These are phyloP conservation scores for Collybia mongolica DNA, from an alignment of 768 basidiomycete genomes.

Conservation along the genomic window DNA sequence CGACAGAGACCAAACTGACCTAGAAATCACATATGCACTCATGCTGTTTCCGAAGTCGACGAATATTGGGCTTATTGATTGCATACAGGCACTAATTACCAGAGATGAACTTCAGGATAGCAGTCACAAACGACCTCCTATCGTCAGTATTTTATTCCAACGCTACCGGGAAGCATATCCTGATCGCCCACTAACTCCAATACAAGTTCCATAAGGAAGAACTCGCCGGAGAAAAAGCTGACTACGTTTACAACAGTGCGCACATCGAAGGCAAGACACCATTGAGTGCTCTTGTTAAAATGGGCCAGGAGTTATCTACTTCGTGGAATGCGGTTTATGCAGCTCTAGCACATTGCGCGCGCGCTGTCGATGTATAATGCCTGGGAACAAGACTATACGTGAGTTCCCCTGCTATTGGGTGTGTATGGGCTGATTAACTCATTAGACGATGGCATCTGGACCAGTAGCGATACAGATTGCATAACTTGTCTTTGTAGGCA, in stretches of 20 bases:
- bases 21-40: slow-evolving; percentile 10
- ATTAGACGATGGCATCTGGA: slow-evolving; percentile 6
- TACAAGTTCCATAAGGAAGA: slow-evolving; percentile 18
- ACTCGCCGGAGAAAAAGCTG: slow-evolving; percentile 16
- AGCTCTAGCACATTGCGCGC: background rate
- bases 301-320: slow-evolving; percentile 7
- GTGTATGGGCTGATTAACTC: background rate
- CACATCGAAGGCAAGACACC: slow-evolving; percentile 5
- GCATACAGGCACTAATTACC: slow-evolving; percentile 14
- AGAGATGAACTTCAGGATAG: slow-evolving; percentile 18
- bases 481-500: no score
- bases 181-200: background rate
- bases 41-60: slow-evolving; percentile 15
- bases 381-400: slow-evolving; percentile 13
- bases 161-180: background rate
- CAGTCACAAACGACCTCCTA: slow-evolving; percentile 16
- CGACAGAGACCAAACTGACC: slow-evolving; percentile 13
- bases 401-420: background rate
- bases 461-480: slow-evolving; percentile 3
- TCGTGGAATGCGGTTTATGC: slow-evolving; percentile 4
- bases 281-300: slow-evolving; percentile 7
- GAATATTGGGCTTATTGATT: slow-evolving; percentile 9
- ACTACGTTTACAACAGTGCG: slow-evolving; percentile 14
- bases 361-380: slow-evolving; percentile 2
- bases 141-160: slow-evolving; percentile 11